Base-by-base conservation (phyloP, 169 alveolate species). In the Plasmodium coatneyi region DNA sequence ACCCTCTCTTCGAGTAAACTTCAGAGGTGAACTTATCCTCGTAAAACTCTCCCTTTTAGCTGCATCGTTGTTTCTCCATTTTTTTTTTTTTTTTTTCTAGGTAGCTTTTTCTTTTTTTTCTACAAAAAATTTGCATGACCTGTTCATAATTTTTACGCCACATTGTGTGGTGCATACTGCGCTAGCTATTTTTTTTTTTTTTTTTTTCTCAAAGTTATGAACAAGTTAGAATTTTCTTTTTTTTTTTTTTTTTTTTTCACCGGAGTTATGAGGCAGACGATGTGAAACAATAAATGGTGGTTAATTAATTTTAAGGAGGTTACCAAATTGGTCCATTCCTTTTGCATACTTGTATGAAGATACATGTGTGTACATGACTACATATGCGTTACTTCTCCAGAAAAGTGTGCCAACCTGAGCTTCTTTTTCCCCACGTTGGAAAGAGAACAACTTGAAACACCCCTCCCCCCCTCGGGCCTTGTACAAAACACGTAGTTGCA, bases 71-170 rank as follows among this genome's bases (percentile, higher is more conserved):
- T 74, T 74, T 39, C 34, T 74, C 14, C 32, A 2, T 74, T 74
- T 74, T 74, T 34, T 74, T 74, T 39, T 74, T 32, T 30, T 30
- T 34, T 74, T 34, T 74, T 34, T 12, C 16, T 74, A 2, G 25
- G 41, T 74, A 19, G 22, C 43, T 25, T 74, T 74, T 74, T 22
- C 54, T 19, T n/a, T 34, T 74, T n/a, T 32, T 12, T 25, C 60
- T 74, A n/a, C 34, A 74, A 19, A 74, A 74, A 34, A 16, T 74
- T 16, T 74, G 22, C 22, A 34, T 74, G 46, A 34, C 54, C 32
- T 74, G 46, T 74, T 74, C 22, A 34, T 34, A 32, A 74, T 34
- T 74, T 74, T 74, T 74, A 43, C 43, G 82, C 32, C 46, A 74
- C 36, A 12, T 74, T 16, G 3, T 16, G 46, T 74, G 54, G 54